Base-by-base conservation (phyloP, 2,329 filamentous ascomycete genomes). In the Xenoacremonium recifei region DNA sequence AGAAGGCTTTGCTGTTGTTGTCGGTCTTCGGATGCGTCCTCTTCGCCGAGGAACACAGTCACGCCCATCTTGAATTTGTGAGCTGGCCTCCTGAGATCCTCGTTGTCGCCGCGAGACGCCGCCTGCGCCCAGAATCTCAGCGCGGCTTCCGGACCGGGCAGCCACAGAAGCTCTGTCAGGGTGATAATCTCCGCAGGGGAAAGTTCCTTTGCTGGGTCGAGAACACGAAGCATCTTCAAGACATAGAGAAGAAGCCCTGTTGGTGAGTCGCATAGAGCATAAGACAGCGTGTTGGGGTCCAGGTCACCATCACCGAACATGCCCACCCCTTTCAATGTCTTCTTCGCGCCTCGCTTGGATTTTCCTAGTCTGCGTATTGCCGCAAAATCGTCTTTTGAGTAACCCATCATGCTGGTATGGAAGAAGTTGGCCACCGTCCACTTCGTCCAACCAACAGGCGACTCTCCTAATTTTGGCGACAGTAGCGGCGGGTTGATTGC, bases 91-190 rank as follows among this genome's bases (percentile, higher is more conserved):
- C 50, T 57, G 44, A 57, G 47, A 20, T 57, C 51, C 4, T 41
- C 39, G 1, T 55, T 55, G 32, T 68, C 64, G 6, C 54, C 48
- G 27, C 69, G 60, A n/a, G 61, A 59, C 13, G 63, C 60, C 29
- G 70, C 73, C 25, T 70, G 60, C 6, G 75, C 68, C 76, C 73
- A 79, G 42, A 75, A 84, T 19, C 80, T 67, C 51, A 84, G 61
- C 3, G 73, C 74, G 2, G 73, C 73, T 54, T 86, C 82, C 0
- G 81, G 81, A 0, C 82, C 83, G 0, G 83, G 82, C 1, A 87
- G 62, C 84, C 83, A 87, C 17, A 80, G 76, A 20, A 85, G 63
- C 57, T 79, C 75, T 2, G 79, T 75, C 53, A 83, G 67, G 15
- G 78, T 79, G 44, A 87, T 69, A 18, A 86, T 67, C 40, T 85